A percentile compares a stretch with the other conserved stretches of the same genome.
Conservation (phyloP, 2,329 filamentous ascomycete genomes). For the Nannizziopsis arthrosporioides region DNA sequence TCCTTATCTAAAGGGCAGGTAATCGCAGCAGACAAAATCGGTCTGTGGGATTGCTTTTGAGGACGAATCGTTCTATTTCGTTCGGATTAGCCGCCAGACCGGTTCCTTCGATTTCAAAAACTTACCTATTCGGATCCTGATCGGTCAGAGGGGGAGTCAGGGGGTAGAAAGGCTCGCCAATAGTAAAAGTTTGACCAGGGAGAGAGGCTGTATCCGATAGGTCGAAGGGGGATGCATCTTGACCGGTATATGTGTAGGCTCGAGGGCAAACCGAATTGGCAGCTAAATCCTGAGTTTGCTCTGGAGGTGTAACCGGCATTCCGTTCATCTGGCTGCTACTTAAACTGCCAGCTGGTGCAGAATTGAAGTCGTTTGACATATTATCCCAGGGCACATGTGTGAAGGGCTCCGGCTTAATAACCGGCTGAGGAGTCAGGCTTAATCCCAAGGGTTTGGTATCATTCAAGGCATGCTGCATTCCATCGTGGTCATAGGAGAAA, state of each 20-base stretch:
- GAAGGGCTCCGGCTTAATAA: constrained; percentile 28
- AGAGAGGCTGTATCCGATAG: constrained; percentile 25
- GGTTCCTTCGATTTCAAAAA: not conserved
- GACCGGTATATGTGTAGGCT: constrained; percentile 29
- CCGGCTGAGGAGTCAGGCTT: constrained; percentile 23
- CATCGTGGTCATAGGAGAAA: constrained; percentile 33
- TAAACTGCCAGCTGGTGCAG: not conserved
- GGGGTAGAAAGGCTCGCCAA: constrained; percentile 32
- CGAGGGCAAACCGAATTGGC: constrained; percentile 31
- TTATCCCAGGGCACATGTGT: constrained; percentile 16
- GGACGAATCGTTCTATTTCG: constrained; percentile 29
- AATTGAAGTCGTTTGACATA: constrained; percentile 1
- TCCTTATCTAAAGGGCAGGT: constrained; percentile 29
- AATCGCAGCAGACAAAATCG: constrained; percentile 24
- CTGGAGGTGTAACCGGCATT: constrained; percentile 34
- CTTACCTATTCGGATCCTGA: constrained; percentile 34
- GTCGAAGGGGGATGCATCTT: constrained; percentile 31
- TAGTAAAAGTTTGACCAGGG: constrained; percentile 26
- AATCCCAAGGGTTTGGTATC: constrained; percentile 28
- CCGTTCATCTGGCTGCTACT: constrained; percentile 19
- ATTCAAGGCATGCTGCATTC: constrained; percentile 24
- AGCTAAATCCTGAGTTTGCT: constrained; percentile 32
- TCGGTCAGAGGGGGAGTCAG: constrained; percentile 30
- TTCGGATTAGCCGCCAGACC: not conserved
- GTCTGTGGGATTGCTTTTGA: constrained; percentile 30